Evolutionary conservation across 2,329 filamentous ascomycete genomes (phyloP), one percentile per base, ranked within the genome.

Genomic region (Penicillium vulpinum): DNA sequence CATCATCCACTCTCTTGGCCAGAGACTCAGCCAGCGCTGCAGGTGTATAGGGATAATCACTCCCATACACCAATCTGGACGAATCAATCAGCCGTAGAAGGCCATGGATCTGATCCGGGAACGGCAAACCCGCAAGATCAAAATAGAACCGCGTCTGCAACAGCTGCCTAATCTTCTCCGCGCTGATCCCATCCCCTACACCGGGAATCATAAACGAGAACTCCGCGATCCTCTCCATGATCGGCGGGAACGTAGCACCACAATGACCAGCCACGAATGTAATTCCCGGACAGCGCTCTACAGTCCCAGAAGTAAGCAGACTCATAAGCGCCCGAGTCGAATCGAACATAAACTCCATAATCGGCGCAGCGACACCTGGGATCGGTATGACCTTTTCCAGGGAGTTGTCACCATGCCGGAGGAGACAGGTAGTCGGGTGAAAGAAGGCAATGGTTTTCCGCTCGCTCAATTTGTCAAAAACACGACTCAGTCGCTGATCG

Each of bases 41-140:
- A 5, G 73, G 72, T 0, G 80, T 83, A 56, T 78, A 84, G 0
- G 81, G 81, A 56, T 76, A 84, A 62, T 84, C 81, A 55, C 75
- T 81, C 4, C 82, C 82, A 70, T 83, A 84, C 54, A 84, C 46
- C 33, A 84, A 52, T 43, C 73, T 72, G n/a, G 75, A 68, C 50
- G 77, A 70, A 4, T 74, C 70, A 8, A 77, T 73, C 0, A 77
- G 73, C 13, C 77, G 64, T 16, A 83, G 64, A 53, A 83, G 67
- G 1, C 78, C 80, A 51, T 77, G 75, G 31, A 83, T 73, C 67
- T 83, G 81, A 11, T 78, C 71, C 1, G 75, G 76, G 53, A 83
- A 82, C 0, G 75, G 72, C n/a, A 81, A 76, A 0, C 81, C 82
- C 0, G 81, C 81, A 31, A 83, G 64, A 62, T 84, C 82, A 57